Conservation (phyloP, 2,329 filamentous ascomycete genomes). For the Alternaria sp. region DNA sequence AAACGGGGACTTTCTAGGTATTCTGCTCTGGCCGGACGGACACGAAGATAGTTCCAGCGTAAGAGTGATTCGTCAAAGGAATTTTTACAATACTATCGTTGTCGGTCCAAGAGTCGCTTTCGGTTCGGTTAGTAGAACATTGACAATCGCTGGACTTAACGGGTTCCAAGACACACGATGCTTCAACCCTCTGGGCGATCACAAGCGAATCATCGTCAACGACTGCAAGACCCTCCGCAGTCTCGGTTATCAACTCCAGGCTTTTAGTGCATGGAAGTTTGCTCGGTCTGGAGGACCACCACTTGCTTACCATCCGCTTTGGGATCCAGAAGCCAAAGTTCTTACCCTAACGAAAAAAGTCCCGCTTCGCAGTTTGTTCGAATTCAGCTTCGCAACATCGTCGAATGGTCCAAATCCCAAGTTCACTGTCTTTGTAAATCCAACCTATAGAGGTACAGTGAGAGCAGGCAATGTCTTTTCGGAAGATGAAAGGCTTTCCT, state of each 20-base stretch:
- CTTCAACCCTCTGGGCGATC: too few species aligned
- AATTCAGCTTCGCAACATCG: not conserved
- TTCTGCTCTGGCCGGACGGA: not conserved
- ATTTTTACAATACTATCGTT: not conserved
- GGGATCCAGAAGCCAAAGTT: not conserved
- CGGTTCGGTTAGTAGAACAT: not conserved
- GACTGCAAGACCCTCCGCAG: not conserved
- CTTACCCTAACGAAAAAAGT: rapidly evolving
- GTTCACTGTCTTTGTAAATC: not conserved
- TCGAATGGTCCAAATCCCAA: not conserved
- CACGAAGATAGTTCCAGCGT: rapidly evolving
- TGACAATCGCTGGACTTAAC: not conserved
- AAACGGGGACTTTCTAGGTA: not conserved
- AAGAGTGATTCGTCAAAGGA: not conserved
- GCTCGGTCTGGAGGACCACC: not conserved
- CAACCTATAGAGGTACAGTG: not conserved
- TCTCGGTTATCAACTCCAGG: not conserved
- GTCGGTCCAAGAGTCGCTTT: not conserved
- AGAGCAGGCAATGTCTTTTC: not conserved
- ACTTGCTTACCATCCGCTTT: not conserved
- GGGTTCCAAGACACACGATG: too few species aligned
- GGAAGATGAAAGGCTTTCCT: not conserved
- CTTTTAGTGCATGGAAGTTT: not conserved
- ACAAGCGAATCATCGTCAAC: not conserved
- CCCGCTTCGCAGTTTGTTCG: not conserved